Evolutionary conservation across 2,329 filamentous ascomycete species (phyloP), one percentile per base, ranked within the genome.

Genomic region (Cordyceps tenuipes): DNA sequence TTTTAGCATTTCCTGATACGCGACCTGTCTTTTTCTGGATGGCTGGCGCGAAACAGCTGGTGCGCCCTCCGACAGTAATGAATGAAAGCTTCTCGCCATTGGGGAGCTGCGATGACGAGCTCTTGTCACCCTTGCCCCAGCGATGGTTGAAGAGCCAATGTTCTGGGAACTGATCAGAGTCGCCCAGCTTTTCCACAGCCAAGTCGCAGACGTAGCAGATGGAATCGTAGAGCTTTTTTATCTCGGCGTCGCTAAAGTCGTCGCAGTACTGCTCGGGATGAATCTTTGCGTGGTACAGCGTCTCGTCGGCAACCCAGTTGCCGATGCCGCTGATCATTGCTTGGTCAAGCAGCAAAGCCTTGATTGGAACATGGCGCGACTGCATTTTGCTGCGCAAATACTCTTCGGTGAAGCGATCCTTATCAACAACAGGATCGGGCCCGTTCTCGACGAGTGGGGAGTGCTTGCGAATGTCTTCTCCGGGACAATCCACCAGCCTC

Each of bases 301-400:
- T 87, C 72, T 99, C 94, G 69, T 99, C 94, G 0, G 88, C 91
- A 58, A 99, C 93, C 93, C 93, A 99, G 70, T 97, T 97, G 0
- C 94, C 94, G 63, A 99, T 90, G 8, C 94, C 94, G 68, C 89
- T 94, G 63, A 97, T 89, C 70, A 89, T 89, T 19, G 85, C 81
- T 73, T 99, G 94, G 69, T 97, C 90, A 3, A 97, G 79, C 13
- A 99, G 77, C 21, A 97, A 78, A 0, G 91, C 90, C 71, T 97
- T 97, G 64, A 97, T 82, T 0, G 93, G 92, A 0, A 97, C 89
- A 67, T 84, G 90, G 59, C 93, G 91, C 61, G 81, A 84, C 54
- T 75, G 78, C 76, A 97, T 79, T 71, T 90, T 89, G 59, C 79
- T 73, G n/a, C 72, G 75, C 19, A 99, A 73, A 81, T 90, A 97